Conservation (phyloP, 352 stramenopile species). For the Globisporangium spiculum region DNA sequence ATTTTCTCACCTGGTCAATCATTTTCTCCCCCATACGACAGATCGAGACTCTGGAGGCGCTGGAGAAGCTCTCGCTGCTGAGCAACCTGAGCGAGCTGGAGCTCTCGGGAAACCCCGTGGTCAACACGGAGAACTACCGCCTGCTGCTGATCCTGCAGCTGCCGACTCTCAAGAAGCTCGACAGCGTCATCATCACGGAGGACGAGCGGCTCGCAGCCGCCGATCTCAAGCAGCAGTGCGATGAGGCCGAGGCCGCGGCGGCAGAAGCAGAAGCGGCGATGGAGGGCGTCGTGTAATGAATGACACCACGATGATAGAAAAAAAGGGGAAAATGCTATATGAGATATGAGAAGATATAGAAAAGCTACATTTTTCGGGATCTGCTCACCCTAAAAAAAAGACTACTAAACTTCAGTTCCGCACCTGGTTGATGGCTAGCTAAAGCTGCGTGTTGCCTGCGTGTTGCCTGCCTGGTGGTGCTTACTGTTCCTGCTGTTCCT, state of each 20-base stretch:
- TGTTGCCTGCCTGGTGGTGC: constrained; percentile 12
- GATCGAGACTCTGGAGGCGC: constrained; percentile 49
- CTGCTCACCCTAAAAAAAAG: constrained; percentile 7
- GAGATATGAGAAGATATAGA: constrained; percentile 27
- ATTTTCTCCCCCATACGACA: constrained; percentile 8
- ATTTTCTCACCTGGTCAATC: neutral
- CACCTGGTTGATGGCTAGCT: neutral
- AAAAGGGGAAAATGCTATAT: constrained; percentile 23
- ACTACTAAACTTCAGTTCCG: constrained; percentile 10
- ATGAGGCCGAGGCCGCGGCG: constrained; percentile 26
- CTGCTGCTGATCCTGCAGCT: constrained; percentile 47
- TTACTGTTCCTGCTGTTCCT: constrained; percentile 82
- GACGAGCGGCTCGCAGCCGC: constrained; percentile 61
- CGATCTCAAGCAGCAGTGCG: constrained; percentile 49
- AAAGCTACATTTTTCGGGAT: constrained; percentile 10
- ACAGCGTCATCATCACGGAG: constrained; percentile 50
- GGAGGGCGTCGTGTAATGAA: constrained; percentile 10
- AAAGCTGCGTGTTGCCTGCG: neutral
- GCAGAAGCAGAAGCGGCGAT: constrained; percentile 16
- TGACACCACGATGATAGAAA: neutral
- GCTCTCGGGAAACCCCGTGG: constrained; percentile 52
- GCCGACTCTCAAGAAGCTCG: constrained; percentile 56
- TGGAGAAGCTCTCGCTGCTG: constrained; percentile 48
- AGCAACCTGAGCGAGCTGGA: constrained; percentile 38
- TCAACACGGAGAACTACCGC: constrained; percentile 55